Conservation (phyloP, 495 filamentous ascomycete species). For the Pyrenula massariospora region DNA sequence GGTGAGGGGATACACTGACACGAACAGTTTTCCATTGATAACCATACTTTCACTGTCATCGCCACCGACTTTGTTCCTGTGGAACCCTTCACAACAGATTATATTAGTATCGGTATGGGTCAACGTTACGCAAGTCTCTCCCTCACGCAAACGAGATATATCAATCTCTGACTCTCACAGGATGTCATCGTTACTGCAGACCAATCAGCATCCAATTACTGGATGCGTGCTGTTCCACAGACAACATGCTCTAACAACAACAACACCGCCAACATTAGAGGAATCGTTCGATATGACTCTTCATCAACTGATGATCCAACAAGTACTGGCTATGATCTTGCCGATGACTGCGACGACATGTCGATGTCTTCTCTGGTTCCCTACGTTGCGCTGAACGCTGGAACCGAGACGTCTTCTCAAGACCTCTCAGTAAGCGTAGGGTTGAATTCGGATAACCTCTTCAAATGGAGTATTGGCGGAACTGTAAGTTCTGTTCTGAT, state of each 20-base stretch:
- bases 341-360: background rate
- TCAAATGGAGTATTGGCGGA: background rate
- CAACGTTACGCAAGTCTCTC: too few relatives aligned
- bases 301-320: constrained; percentile 14
- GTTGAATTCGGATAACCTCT: background rate
- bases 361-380: background rate
- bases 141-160: too few relatives aligned
- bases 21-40: constrained; percentile 31
- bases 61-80: constrained; percentile 30
- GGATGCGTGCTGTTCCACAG: constrained; percentile 2
- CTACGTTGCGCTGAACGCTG: background rate
- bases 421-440: background rate
- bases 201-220: constrained; percentile 5
- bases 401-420: background rate
- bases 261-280: background rate
- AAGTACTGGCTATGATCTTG: background rate
- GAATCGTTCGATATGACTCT: constrained; percentile 5
- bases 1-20: too few relatives aligned
- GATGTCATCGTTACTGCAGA: constrained; percentile 41
- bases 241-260: constrained; percentile 5
- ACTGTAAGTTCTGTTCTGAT: too few relatives aligned
- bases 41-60: constrained; percentile 24
- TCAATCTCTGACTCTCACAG: too few relatives aligned
- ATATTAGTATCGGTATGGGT: constrained; percentile 9
- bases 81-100: constrained; percentile 23